Conservation (phyloP, 306 rosid species). For the Lithocarpus polystachyus region DNA sequence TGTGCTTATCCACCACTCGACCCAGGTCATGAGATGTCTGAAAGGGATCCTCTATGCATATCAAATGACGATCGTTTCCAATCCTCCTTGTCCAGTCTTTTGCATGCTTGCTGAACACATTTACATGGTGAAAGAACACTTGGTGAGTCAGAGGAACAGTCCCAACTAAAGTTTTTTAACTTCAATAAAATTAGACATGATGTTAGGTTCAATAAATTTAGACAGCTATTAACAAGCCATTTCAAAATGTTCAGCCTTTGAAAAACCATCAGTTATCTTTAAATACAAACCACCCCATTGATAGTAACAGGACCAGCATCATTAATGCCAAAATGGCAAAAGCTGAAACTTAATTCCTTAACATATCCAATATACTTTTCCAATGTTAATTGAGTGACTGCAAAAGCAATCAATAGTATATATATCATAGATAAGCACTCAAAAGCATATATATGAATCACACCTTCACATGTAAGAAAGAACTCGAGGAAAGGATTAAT, state of each 20-base stretch:
- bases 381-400: background rate
- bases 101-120: slow-evolving; percentile 63
- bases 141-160: background rate
- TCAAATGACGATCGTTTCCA: slow-evolving; percentile 89
- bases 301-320: background rate
- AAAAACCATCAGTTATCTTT: background rate
- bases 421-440: background rate
- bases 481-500: background rate
- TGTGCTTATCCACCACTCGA: slow-evolving; percentile 84
- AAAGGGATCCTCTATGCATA: slow-evolving; percentile 98
- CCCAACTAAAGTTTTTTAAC: background rate
- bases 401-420: background rate
- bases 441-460: background rate
- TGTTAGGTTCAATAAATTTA: background rate
- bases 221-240: background rate
- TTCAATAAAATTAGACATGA: background rate
- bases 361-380: background rate
- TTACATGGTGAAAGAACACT: background rate
- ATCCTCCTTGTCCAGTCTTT: slow-evolving; percentile 97
- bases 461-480: background rate
- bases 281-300: background rate
- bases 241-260: background rate
- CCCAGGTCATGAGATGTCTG: slow-evolving; percentile 93
- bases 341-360: background rate
- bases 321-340: background rate